Base-by-base conservation (phyloP, 805 yeast genomes). In the Suhomyces vadensis region DNA sequence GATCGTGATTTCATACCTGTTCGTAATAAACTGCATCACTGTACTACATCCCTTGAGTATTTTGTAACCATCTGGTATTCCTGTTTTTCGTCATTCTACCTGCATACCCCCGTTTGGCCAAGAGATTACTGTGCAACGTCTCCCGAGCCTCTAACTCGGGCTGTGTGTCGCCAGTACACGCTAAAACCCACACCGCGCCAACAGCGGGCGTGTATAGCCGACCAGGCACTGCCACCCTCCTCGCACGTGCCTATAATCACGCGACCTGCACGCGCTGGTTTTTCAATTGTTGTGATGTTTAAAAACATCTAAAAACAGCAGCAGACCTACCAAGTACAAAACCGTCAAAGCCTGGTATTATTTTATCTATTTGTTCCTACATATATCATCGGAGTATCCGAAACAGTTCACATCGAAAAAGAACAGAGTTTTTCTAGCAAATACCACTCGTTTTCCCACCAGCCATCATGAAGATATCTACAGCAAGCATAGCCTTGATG, bases 381-480 rank as follows among this genome's bases (percentile, higher is more conserved):
- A 16, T 29, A 13, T 29, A 29, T 29, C 33, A 16, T 29, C 16
- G 7, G 33, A 29, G 33, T 20, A 20, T 14, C n/a, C 14, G 20
- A 16, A 6, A 29, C 14, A 29, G 33, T 20, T 14, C 14, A 0
- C 20, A 14, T 17, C 33, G 11, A 29, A 13, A 14, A 29, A 6
- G 16, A 29, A 8, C 14, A 7, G 3, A 10, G 14, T 6, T 27
- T n/a, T 27, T 27, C 10, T 10, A 13, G 31, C n/a, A 13, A 27
- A 17, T 6, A 6, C 3, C 31, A 4, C 16, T 13, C 31, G 31
- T 13, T 29, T 14, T 9, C 33, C 33, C 22, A 37, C 41, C 31
- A 25, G 22, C 31, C 21, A 25, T 13, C 31, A 42, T 33, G 35
- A 46, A 42, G 43, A 22, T 46, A 19, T 35, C 27, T 20, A 35